Base-by-base conservation (phyloP, 2,329 filamentous ascomycete species). In the Ilyonectria destructans region DNA sequence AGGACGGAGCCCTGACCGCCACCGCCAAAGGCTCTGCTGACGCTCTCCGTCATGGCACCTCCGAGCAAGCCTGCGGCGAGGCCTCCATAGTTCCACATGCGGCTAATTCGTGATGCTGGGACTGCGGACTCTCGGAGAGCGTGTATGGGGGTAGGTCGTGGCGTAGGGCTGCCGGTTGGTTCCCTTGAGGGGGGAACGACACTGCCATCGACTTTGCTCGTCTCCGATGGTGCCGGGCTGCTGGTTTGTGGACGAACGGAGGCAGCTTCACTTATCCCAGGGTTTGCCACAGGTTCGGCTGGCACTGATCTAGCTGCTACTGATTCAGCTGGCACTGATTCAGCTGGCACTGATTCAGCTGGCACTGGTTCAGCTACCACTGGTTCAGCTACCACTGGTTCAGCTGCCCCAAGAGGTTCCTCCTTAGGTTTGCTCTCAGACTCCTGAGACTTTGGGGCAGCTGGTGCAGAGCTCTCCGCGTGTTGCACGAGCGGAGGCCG, bases 61-160 rank as follows among this genome's bases (percentile, higher is more conserved):
- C 97, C 93, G 8, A 97, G 90, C 95, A 99, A 97, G 54, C 96
- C 97, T 1, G 95, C 96, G 29, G 95, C 96, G 6, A 99, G 87
- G 0, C 96, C 95, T 63, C 94, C 90, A 78, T 98, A 99, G 81
- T 99, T 97, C 93, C 96, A 98, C 26, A 99, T 84, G 62, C 96
- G 89, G 49, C 95, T 92, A 58, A 99, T 82, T 4, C 96, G 91
- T 8, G 95, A 94, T 0, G 96, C 93, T 1, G 96, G 96, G 0
- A 99, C 95, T 70, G 91, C 91, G 10, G 96, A 99, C 77, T 98
- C 96, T 62, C 92, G 88, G 79, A 99, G 90, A 68, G 92, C 86
- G 77, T 97, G 94, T 4, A 80, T 71, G 12, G 80, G 75, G 4
- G 67, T 65, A 31, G 69, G 60, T 0, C 59, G 63, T n/a, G 68